A percentile compares a stretch with the other conserved stretches of the same genome.
These are phyloP conservation scores for Microbotryum scabiosae DNA, from an alignment of 1,284 basidiomycete species.

Conservation along the genomic window DNA sequence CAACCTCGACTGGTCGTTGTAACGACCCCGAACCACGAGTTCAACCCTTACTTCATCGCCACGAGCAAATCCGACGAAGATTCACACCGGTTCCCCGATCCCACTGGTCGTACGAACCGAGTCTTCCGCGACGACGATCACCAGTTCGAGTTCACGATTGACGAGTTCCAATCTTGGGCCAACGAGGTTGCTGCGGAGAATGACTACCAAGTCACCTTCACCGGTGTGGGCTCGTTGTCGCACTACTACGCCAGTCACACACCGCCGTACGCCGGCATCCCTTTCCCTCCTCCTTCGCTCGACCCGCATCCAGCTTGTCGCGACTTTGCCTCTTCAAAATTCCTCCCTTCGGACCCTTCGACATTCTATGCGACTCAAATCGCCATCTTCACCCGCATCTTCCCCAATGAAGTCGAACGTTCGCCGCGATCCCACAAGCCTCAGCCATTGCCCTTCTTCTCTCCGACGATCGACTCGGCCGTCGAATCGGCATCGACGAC, in stretches of 20 bases:
- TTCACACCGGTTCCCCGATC: slow-evolving; percentile 53
- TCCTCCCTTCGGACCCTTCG: slow-evolving; percentile 10
- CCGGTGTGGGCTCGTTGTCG: slow-evolving; percentile 28
- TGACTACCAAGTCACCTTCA: slow-evolving; percentile 26
- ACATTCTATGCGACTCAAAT: slow-evolving; percentile 59
- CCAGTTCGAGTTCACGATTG: slow-evolving; percentile 83
- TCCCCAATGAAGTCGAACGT: slow-evolving; percentile 38
- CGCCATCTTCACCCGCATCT: slow-evolving; percentile 52
- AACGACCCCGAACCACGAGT: slow-evolving; percentile 73
- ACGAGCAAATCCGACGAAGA: slow-evolving; percentile 13
- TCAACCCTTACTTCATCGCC: slow-evolving; percentile 68
- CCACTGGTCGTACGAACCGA: slow-evolving; percentile 58
- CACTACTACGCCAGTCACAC: slow-evolving; percentile 19
- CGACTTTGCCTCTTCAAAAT: neutral
- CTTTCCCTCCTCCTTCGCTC: slow-evolving; percentile 26
- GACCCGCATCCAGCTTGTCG: slow-evolving; percentile 20
- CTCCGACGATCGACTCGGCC: neutral
- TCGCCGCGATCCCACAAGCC: slow-evolving; percentile 37
- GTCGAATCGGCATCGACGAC: neutral
- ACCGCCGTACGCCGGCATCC: slow-evolving; percentile 2
- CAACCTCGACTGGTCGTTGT: slow-evolving; percentile 68
- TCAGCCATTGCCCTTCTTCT: slow-evolving; percentile 18
- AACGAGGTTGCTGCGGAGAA: slow-evolving; percentile 30
- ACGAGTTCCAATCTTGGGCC: slow-evolving; percentile 72
- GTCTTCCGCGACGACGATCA: slow-evolving; percentile 70